phyloP scores from a whole-genome alignment of 148 eudicot species.

The Rhododendron kiyosumense region DNA sequence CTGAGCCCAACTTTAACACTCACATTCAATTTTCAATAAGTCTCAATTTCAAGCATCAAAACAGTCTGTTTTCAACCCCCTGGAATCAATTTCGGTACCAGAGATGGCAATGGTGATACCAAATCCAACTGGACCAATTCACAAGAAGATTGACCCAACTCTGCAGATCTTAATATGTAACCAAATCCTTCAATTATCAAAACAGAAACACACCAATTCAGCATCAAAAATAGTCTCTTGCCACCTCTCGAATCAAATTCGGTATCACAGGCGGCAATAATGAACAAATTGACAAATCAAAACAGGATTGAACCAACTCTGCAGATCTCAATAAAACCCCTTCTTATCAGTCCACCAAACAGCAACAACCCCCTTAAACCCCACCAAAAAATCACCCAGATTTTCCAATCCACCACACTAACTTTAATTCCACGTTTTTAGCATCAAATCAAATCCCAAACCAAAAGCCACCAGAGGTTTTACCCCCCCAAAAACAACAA shows the following conservation, averaged over 20 bases:
- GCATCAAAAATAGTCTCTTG: not conserved
- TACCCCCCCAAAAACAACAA: not conserved
- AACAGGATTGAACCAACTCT: not conserved
- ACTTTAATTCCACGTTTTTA: not conserved
- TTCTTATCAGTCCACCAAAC: not conserved
- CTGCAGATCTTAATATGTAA: not conserved
- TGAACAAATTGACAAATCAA: not conserved
- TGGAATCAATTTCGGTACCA: not conserved
- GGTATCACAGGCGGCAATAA: not conserved
- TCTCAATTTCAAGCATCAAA: not conserved
- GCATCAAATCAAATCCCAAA: not conserved
- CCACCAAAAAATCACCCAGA: conserved; percentile 10
- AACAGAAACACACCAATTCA: not conserved
- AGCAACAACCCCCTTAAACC: conserved; percentile 2
- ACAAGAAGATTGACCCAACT: not conserved
- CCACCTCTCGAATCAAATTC: not conserved
- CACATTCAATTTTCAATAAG: not conserved
- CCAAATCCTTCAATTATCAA: not conserved
- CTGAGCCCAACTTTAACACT: not conserved
- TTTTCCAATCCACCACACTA: conserved; percentile 6
- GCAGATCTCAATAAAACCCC: not conserved
- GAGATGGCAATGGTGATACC: not conserved
- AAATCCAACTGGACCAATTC: not conserved
- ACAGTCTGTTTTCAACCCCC: not conserved
- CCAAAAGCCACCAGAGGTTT: not conserved